phyloP scores from a whole-genome alignment of 2,329 filamentous ascomycete species.

The Aspergillus tanneri region DNA sequence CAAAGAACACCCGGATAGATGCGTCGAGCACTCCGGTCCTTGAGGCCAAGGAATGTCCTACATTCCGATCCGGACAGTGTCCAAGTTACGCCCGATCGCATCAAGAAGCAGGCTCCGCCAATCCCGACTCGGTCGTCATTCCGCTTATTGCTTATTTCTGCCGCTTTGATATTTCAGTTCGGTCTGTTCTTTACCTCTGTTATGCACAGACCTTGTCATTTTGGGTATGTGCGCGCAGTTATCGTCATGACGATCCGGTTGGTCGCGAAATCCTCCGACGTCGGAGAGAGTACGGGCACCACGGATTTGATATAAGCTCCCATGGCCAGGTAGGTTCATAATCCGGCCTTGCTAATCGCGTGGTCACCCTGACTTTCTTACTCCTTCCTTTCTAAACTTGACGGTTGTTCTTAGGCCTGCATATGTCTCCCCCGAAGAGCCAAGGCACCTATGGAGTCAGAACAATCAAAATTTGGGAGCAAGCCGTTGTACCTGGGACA shows the following conservation, averaged over 20 bases:
- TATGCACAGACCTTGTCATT: neutral
- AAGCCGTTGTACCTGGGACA: too few relatives aligned
- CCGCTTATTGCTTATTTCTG: neutral
- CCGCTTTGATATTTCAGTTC: neutral
- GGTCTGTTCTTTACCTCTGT: neutral
- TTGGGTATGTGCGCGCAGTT: too few relatives aligned
- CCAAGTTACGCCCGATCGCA: neutral
- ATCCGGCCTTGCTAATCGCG: neutral
- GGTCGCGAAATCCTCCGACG: neutral
- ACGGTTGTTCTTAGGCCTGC: too few relatives aligned
- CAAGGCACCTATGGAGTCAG: too few relatives aligned
- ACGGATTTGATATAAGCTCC: neutral
- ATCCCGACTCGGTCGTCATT: neutral
- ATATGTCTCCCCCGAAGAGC: too few relatives aligned
- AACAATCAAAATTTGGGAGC: too few relatives aligned
- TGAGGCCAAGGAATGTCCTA: too few relatives aligned
- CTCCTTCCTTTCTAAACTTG: too few relatives aligned
- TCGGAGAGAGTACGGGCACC: neutral
- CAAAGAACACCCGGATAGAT: too few relatives aligned
- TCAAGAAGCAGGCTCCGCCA: neutral
- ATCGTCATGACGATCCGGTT: neutral
- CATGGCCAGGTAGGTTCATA: neutral
- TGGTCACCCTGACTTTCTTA: neutral
- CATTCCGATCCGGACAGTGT: neutral
- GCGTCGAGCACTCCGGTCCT: too few relatives aligned